A percentile compares a stretch with the other conserved stretches of the same genome.
Evolutionary conservation across 257 asterid genomes (phyloP).

Genomic region (Parsonsia alboflavescens): DNA sequence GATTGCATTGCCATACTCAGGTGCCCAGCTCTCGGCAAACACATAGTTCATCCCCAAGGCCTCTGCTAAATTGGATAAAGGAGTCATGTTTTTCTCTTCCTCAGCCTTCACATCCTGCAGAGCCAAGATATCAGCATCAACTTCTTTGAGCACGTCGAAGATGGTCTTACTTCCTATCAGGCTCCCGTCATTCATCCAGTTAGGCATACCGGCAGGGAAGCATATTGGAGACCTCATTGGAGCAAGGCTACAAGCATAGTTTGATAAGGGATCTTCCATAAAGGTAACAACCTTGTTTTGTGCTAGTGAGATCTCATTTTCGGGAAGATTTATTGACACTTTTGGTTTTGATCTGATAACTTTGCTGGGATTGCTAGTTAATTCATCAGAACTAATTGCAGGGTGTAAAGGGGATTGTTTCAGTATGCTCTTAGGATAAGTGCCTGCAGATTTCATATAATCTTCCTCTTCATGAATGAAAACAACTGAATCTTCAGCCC

Average conservation of each 20-base stretch:
- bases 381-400: slow-evolving; percentile 12
- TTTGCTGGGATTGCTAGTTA: background rate
- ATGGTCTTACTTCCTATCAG: slow-evolving; percentile 44
- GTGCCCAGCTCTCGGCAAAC: slow-evolving; percentile 99
- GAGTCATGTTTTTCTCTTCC: slow-evolving; percentile 77
- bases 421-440: slow-evolving; percentile 63
- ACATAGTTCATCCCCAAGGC: slow-evolving; percentile 83
- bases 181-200: slow-evolving; percentile 41
- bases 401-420: slow-evolving; percentile 64
- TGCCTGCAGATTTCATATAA: slow-evolving; percentile 14
- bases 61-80: slow-evolving; percentile 75
- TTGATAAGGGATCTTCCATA: slow-evolving; percentile 32
- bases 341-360: slow-evolving; percentile 38
- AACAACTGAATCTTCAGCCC: slow-evolving; percentile 34
- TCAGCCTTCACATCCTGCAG: slow-evolving; percentile 94
- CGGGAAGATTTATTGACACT: slow-evolving; percentile 78
- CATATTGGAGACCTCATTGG: slow-evolving; percentile 79
- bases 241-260: slow-evolving; percentile 27
- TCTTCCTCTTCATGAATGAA: slow-evolving; percentile 31
- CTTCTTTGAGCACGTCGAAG: slow-evolving; percentile 67
- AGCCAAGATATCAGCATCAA: slow-evolving; percentile 77
- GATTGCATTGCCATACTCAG: slow-evolving; percentile 88
- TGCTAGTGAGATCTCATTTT: slow-evolving; percentile 70
- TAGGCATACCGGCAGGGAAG: slow-evolving; percentile 47
- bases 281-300: slow-evolving; percentile 36